A percentile compares a stretch with the other conserved stretches of the same genome.
phyloP scores from a whole-genome alignment of 441 rosid species.

The Populus hybrid region DNA sequence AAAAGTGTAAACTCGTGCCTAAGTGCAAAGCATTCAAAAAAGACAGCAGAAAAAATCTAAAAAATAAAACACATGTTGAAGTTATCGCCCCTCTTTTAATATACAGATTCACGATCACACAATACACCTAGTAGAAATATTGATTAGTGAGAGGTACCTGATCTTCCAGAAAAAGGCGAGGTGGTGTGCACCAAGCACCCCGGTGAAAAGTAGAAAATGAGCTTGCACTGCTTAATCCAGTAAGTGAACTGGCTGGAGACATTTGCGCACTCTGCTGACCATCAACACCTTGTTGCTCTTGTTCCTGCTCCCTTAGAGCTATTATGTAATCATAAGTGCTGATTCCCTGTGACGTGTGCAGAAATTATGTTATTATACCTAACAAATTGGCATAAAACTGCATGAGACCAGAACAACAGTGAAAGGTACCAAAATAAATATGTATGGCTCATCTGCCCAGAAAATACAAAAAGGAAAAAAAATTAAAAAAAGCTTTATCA shows the following conservation, averaged over 20 bases:
- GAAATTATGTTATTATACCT: conserved; percentile 7
- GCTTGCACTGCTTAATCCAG: conserved; percentile 96
- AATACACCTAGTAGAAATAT: background rate
- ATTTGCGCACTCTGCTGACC: conserved; percentile 93
- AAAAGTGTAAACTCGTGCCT: background rate
- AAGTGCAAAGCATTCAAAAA: background rate
- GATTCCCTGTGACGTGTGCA: conserved; percentile 58
- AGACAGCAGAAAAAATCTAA: background rate
- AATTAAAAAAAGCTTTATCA: background rate
- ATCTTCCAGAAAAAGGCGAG: conserved; percentile 90
- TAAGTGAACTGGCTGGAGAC: conserved; percentile 94
- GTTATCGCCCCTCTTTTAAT: background rate
- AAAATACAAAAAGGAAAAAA: background rate
- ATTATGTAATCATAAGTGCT: conserved; percentile 96
- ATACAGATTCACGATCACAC: background rate
- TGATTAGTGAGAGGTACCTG: conserved; percentile 46
- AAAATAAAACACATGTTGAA: background rate
- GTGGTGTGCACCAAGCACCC: conserved; percentile 98
- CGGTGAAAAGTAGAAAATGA: conserved; percentile 90
- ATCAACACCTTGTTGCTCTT: conserved; percentile 79
- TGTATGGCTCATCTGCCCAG: background rate
- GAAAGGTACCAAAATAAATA: no score
- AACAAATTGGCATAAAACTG: background rate
- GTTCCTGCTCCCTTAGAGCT: conserved; percentile 95
- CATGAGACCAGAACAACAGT: background rate